phyloP scores from a whole-genome alignment of 345 rosid species.

The Aegle marmelos region DNA sequence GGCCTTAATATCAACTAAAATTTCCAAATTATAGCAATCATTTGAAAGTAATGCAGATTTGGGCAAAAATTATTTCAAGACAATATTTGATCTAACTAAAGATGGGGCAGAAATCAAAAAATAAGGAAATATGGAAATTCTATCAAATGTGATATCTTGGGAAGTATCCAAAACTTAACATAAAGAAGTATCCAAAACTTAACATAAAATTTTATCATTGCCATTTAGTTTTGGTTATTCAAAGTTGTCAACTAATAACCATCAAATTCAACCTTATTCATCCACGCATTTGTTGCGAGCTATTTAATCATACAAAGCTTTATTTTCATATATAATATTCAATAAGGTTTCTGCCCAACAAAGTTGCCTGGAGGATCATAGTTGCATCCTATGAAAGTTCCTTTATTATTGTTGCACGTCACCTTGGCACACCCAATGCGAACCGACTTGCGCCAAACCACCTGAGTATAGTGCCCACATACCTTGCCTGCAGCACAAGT shows the following conservation, averaged over 20 bases:
- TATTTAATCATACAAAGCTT: neutral
- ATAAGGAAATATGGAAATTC: no score
- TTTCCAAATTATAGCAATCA: no score
- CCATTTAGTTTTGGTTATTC: neutral
- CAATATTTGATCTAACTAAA: no score
- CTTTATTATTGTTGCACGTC: constrained; percentile 42
- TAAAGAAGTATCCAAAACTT: neutral
- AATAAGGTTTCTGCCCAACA: constrained; percentile 43
- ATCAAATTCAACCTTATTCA: neutral
- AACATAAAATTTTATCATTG: neutral
- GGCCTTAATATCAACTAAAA: no score
- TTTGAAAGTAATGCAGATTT: no score
- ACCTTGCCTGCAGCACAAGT: constrained; percentile 37
- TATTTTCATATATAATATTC: neutral
- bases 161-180: neutral
- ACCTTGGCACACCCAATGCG: constrained; percentile 68
- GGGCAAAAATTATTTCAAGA: no score
- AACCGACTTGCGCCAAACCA: constrained; percentile 58
- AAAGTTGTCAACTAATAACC: neutral
- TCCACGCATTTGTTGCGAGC: neutral
- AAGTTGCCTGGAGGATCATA: constrained; percentile 62
- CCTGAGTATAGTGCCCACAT: constrained; percentile 75
- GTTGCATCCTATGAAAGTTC: constrained; percentile 52
- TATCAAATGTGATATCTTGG: no score
- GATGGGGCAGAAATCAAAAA: no score